phyloP scores from a whole-genome alignment of 2,329 filamentous ascomycete species.

The Aspergillus awamori region DNA sequence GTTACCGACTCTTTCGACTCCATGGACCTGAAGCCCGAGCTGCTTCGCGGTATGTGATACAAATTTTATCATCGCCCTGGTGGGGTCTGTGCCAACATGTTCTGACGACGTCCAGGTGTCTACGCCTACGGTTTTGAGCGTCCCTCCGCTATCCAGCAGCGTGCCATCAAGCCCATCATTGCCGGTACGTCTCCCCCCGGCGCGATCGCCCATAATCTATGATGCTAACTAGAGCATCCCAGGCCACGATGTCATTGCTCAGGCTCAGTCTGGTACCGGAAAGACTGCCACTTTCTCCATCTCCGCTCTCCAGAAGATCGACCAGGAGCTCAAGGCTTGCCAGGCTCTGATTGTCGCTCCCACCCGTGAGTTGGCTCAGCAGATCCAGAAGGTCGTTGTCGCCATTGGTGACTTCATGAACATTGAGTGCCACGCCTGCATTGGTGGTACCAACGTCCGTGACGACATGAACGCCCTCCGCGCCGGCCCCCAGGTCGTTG shows the following conservation, averaged over 20 bases:
- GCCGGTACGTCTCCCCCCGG: conserved; percentile 69
- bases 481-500: conserved; percentile 94
- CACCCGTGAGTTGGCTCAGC: conserved; percentile 96
- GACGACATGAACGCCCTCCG: conserved; percentile 98
- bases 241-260: conserved; percentile 98
- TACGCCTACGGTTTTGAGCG: conserved; percentile 99
- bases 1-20: conserved; percentile 98
- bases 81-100: conserved; percentile 32
- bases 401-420: conserved; percentile 99
- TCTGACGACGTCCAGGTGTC: conserved; percentile 63
- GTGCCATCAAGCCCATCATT: conserved; percentile 99
- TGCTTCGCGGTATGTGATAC: conserved; percentile 77
- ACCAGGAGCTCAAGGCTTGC: conserved; percentile 90
- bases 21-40: conserved; percentile 95
- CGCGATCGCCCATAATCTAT: background rate
- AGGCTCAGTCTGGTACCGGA: conserved; percentile 99
- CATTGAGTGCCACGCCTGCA: conserved; percentile 98
- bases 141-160: conserved; percentile 99
- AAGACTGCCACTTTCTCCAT: conserved; percentile 99
- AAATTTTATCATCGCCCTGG: conserved; percentile 18
- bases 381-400: conserved; percentile 99
- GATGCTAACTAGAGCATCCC: conserved; percentile 23
- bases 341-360: conserved; percentile 98
- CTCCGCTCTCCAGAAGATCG: conserved; percentile 98
- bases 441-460: conserved; percentile 96